phyloP scores from a whole-genome alignment of 2,329 filamentous ascomycete genomes.

The Pseudocercospora ulei region DNA sequence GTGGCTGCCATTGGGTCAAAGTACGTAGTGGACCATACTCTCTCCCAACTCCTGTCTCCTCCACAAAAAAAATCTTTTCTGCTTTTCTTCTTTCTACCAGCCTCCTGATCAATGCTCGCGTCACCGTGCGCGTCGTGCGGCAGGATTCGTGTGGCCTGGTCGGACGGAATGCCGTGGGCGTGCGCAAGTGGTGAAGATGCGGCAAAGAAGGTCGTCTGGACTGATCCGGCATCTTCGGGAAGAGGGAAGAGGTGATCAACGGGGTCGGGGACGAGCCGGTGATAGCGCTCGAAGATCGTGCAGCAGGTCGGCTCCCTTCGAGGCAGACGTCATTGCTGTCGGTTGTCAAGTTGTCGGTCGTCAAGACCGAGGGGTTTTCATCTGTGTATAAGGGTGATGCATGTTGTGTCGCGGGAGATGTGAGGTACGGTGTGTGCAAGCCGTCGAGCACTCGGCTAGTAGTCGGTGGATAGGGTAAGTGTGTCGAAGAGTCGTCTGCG shows the following conservation, averaged over 20 bases:
- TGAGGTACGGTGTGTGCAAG: constrained; percentile 5
- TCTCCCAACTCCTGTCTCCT: background rate
- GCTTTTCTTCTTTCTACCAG: constrained; percentile 8
- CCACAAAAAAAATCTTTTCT: constrained; percentile 6
- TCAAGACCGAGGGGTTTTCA: constrained; percentile 16
- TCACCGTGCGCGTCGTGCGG: too few relatives aligned
- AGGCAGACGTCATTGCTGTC: constrained; percentile 17
- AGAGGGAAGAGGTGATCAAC: constrained; percentile 32
- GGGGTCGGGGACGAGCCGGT: constrained; percentile 19
- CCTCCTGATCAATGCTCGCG: too few relatives aligned
- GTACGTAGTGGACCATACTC: background rate
- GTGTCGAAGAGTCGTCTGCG: constrained; percentile 15
- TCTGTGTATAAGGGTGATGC: constrained; percentile 8
- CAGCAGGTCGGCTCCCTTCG: constrained; percentile 15
- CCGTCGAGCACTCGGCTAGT: constrained; percentile 13
- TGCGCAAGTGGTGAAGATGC: background rate
- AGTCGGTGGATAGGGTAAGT: constrained; percentile 14
- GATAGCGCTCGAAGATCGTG: constrained; percentile 14
- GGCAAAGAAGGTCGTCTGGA: constrained; percentile 17
- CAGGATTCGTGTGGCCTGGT: constrained; percentile 3
- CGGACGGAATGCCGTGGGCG: constrained; percentile 1
- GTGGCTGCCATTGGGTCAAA: constrained; percentile 1
- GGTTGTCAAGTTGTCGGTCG: constrained; percentile 16
- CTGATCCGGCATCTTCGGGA: constrained; percentile 30
- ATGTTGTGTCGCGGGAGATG: constrained; percentile 10